These are phyloP conservation scores for Neoscytalidium dimidiatum DNA, from an alignment of 2,329 filamentous ascomycete species.

Conservation along the genomic window DNA sequence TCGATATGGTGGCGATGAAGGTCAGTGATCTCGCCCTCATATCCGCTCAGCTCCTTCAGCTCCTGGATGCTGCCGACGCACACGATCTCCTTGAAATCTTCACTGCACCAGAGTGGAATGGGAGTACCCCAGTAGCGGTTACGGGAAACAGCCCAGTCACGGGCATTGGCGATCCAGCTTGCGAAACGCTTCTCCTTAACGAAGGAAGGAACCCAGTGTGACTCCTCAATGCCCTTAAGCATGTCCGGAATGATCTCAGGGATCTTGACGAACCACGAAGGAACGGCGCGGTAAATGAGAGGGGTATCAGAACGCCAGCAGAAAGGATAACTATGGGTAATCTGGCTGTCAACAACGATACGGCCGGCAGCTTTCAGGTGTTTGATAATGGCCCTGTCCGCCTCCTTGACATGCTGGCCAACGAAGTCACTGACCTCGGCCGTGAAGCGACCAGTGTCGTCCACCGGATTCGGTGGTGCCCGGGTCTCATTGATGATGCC, in stretches of 20 bases:
- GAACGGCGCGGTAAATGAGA: constrained; percentile 87
- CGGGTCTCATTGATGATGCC: constrained; percentile 77
- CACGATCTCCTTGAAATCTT: constrained; percentile 82
- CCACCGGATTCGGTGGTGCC: constrained; percentile 86
- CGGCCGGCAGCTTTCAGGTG: constrained; percentile 75
- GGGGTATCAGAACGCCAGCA: constrained; percentile 95
- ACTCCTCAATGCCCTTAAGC: constrained; percentile 85
- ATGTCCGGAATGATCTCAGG: constrained; percentile 81
- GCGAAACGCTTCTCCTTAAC: constrained; percentile 91
- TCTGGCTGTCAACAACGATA: constrained; percentile 80
- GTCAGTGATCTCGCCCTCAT: constrained; percentile 77
- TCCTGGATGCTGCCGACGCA: constrained; percentile 85
- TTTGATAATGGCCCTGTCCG: constrained; percentile 92
- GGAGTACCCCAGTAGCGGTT: constrained; percentile 97
- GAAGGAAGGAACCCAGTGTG: constrained; percentile 87
- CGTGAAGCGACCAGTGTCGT: constrained; percentile 79
- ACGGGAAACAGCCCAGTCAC: constrained; percentile 93
- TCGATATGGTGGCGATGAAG: constrained; percentile 93
- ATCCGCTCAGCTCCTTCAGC: constrained; percentile 83
- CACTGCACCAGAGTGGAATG: constrained; percentile 87
- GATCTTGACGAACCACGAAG: constrained; percentile 94
- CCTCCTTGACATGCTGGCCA: constrained; percentile 86
- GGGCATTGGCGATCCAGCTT: constrained; percentile 87
- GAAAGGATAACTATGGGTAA: constrained; percentile 90
- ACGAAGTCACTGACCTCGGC: constrained; percentile 76